Conservation (phyloP, 495 filamentous ascomycete genomes). For the Amphirosellinia nigrospora region DNA sequence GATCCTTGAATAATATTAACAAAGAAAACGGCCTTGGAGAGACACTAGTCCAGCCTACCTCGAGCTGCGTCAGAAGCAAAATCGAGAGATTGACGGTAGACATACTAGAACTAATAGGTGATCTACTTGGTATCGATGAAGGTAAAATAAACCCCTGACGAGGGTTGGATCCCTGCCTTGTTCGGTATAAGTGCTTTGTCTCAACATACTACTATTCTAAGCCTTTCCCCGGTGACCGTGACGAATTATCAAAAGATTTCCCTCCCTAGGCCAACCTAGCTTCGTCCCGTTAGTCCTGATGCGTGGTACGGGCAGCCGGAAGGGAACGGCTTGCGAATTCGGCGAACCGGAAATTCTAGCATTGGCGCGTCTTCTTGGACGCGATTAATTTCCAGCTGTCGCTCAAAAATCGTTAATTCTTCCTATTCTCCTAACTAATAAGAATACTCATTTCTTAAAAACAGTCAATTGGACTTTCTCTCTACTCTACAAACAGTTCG, state of each 20-base stretch:
- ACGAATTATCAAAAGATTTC: neutral
- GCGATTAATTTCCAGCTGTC: neutral
- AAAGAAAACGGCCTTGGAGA: neutral
- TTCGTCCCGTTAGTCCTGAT: neutral
- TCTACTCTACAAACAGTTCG: neutral
- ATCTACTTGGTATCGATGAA: neutral
- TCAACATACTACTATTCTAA: neutral
- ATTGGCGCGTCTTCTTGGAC: constrained; percentile 1
- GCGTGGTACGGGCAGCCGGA: constrained; percentile 17
- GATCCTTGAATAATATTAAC: neutral
- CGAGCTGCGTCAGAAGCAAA: constrained; percentile 15
- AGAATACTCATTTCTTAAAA: neutral
- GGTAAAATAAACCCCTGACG: neutral
- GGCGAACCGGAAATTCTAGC: constrained; percentile 20
- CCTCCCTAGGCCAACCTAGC: neutral
- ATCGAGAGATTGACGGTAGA: neutral
- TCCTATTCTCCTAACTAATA: neutral
- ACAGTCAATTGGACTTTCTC: neutral
- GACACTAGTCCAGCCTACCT: neutral
- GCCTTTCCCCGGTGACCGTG: neutral
- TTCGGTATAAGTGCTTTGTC: neutral
- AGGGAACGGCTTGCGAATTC: neutral
- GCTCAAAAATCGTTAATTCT: neutral
- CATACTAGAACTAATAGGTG: neutral
- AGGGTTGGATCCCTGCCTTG: neutral